Base-by-base conservation (phyloP, 2,329 filamentous ascomycete genomes). In the Tolypocladium tundrense region DNA sequence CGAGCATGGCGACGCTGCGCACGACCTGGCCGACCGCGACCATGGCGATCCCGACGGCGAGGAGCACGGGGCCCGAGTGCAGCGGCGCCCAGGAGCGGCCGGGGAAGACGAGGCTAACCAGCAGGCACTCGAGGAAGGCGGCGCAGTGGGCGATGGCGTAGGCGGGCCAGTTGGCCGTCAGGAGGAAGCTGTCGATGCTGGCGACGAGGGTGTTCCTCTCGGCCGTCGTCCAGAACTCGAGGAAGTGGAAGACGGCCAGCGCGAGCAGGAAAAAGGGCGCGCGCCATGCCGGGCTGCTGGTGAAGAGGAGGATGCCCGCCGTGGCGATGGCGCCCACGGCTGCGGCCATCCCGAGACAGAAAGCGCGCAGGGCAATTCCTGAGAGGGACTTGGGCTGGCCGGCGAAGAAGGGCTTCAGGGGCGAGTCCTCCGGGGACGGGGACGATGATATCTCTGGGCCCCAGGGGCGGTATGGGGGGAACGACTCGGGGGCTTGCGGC, bases 171-270 rank as follows among this genome's bases (percentile, higher is more conserved):
- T 99, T 99, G 54, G 84, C 85, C 42, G 86, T 87, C 41, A 97
- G 80, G 16, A 99, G 83, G 71, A 95, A 99, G 41, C 90, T 88
- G 56, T 83, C 82, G 24, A 92, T 78, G 31, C 80, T 82, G 24
- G 90, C 90, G 55, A 85, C 79, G 19, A 81, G 79, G 0, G 90
- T 90, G 73, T 97, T 97, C 75, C 88, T 90, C 57, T 80, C 78
- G 10, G 93, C 92, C 0, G 93, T 97, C 39, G 87, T 90, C 80
- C 86, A 96, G 78, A 92, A 99, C 74, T 99, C 94, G 72, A 97
- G 86, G 74, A 96, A 97, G 78, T 99, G 94, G 75, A 97, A 97
- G 37, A 88, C 66, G 33, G 87, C 82, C 53, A 97, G 85, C 16
- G 85, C 77, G 55, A 76, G 75, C 53, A 88, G 67, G 75, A 93